Evolutionary conservation across 2,329 filamentous ascomycete species (phyloP).

Genomic region (Fonsecaea multimorphosa): DNA sequence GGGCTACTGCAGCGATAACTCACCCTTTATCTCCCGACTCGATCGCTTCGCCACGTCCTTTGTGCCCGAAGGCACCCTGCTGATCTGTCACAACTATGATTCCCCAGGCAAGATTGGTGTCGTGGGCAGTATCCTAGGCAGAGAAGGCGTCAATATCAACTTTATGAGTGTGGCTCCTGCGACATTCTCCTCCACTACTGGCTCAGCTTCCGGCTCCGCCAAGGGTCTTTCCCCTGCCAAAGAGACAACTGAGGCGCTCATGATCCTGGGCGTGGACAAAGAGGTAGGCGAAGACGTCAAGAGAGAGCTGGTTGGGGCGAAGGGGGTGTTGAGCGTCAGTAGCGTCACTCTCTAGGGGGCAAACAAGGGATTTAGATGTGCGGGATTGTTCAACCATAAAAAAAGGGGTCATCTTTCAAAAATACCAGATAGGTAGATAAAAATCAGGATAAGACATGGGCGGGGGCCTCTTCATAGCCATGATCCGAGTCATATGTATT

Average conservation of each 20-base stretch:
- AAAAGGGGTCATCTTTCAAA: background rate
- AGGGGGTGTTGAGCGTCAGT: constrained; percentile 61
- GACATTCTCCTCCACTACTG: constrained; percentile 22
- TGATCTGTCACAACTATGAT: constrained; percentile 84
- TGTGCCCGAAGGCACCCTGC: constrained; percentile 71
- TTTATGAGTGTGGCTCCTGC: constrained; percentile 75
- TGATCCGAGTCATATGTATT: no score
- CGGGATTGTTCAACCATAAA: constrained; percentile 2
- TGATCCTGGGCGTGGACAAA: constrained; percentile 78
- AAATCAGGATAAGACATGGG: no score
- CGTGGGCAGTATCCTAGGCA: constrained; percentile 73
- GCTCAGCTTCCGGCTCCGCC: constrained; percentile 9
- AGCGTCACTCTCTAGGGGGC: constrained; percentile 54
- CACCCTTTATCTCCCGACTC: constrained; percentile 70
- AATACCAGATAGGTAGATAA: background rate
- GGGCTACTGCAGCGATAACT: constrained; percentile 48
- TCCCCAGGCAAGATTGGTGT: constrained; percentile 81
- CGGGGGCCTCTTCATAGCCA: no score
- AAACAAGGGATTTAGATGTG: background rate
- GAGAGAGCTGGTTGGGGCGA: constrained; percentile 55
- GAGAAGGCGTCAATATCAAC: constrained; percentile 75
- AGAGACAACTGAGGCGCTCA: constrained; percentile 67
- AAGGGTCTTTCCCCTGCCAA: constrained; percentile 36
- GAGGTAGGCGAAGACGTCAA: constrained; percentile 64
- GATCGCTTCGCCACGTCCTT: constrained; percentile 77